Base-by-base conservation (phyloP, 2,329 filamentous ascomycete species). In the Pestalotiopsis sp. region DNA sequence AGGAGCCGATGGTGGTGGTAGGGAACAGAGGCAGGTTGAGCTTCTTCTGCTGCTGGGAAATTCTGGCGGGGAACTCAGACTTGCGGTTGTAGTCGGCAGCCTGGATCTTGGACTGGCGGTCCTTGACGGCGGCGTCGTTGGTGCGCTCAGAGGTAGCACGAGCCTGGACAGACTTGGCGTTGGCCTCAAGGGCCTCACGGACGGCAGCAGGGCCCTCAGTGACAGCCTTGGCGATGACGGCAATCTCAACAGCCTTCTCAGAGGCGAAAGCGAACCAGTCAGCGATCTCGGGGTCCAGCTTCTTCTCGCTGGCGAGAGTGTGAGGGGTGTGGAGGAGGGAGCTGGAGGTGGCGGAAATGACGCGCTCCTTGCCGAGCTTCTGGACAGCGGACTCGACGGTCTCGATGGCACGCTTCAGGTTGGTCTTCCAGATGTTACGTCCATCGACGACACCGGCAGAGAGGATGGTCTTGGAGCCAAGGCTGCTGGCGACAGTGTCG, bases 361-460 rank as follows among this genome's bases (percentile, higher is more conserved):
- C 95, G 80, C 96, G 93, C 75, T 98, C 95, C 89, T 97, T 95
- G 86, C 96, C 95, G 72, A 99, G 90, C 87, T 97, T 89, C 87
- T 98, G 93, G 78, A 98, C 87, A 73, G 95, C 96, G 70, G 90
- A 87, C 90, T 98, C 94, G 71, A 96, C 92, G 73, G 86, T 90
- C 87, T 96, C 95, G 74, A 99, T 97, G 79, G 96, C 94, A 78
- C 90, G 90, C 90, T 97, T 93, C 87, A 98, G 92, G 91, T 98
- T 97, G 85, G 94, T 98, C 93, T 99, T 99, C 96, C 96, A 99
- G 88, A 99, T 98, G 90, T 99, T 99, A 79, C 96, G 94, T 78
- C 96, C 96, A 78, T 99, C 95, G 75, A 99, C 96, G 77, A 99
- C 93, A 93, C 96, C 96, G 73, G 91, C 92, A 74, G 96, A 99